A percentile compares a stretch with the other conserved stretches of the same genome.
phyloP scores from a whole-genome alignment of 139 green algal species.

The Eudorina sp. region DNA sequence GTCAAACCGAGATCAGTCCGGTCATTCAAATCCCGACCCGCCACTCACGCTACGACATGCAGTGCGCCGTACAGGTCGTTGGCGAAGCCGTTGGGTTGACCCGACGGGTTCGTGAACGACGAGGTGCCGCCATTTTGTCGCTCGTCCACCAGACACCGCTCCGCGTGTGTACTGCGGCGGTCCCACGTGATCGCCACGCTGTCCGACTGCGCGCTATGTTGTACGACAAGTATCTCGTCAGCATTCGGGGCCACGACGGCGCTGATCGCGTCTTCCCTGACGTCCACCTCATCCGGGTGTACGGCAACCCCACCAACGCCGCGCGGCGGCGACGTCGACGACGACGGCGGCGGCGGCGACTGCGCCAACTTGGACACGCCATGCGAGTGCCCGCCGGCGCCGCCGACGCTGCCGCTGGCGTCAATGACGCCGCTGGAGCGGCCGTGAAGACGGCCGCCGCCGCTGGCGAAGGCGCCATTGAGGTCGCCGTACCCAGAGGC shows the following conservation, averaged over 20 bases:
- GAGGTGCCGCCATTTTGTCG: not conserved
- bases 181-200: constrained; percentile 25
- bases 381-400: not conserved
- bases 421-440: not conserved
- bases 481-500: not conserved
- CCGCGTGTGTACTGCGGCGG: constrained; percentile 15
- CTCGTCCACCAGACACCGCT: constrained; percentile 5
- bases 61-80: constrained; percentile 37
- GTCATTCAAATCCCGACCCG: no score
- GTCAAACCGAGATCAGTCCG: no score
- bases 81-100: not conserved
- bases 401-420: not conserved
- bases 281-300: not conserved
- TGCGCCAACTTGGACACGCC: no score
- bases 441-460: not conserved
- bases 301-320: no score
- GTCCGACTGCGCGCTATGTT: constrained; percentile 10
- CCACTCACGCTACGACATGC: constrained; percentile 37
- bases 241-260: not conserved
- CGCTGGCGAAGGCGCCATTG: not conserved
- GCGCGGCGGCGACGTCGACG: no score
- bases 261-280: not conserved
- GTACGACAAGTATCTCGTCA: not conserved
- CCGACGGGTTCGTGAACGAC: not conserved
- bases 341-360: no score